Percentiles rank a stretch among this genome's conserved stretches.
These are phyloP conservation scores for Leishmania guyanensis DNA, from an alignment of 208 protist genomes.

Conservation along the genomic window DNA sequence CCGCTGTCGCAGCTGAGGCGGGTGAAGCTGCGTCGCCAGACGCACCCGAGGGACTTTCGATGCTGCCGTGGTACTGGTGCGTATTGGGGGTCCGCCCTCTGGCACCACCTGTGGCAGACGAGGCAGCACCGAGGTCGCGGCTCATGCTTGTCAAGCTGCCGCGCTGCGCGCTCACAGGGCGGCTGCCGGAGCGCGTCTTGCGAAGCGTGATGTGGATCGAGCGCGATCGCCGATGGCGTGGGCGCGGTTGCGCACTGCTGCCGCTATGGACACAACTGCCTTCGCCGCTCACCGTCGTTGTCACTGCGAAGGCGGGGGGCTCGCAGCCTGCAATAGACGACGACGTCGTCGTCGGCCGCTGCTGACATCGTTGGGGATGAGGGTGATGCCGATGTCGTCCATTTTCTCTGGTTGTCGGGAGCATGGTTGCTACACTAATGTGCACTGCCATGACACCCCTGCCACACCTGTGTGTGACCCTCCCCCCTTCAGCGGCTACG, in stretches of 20 bases:
- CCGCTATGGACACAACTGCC: background rate
- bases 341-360: background rate
- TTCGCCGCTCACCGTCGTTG: background rate
- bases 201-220: conserved; percentile 44
- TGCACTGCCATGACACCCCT: background rate
- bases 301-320: background rate
- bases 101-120: background rate
- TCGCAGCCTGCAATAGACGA: background rate
- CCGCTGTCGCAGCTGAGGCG: background rate
- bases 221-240: conserved; percentile 16
- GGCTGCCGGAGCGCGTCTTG: conserved; percentile 38
- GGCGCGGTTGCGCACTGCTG: conserved; percentile 2
- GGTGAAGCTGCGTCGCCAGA: background rate
- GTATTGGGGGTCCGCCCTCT: background rate
- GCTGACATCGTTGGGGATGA: background rate
- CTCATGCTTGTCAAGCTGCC: background rate
- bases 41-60: background rate
- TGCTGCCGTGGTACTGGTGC: conserved; percentile 3
- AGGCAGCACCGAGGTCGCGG: conserved; percentile 3
- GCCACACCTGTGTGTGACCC: background rate
- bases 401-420: background rate
- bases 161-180: conserved; percentile 30
- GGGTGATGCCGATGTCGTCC: background rate
- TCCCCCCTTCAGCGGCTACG: background rate
- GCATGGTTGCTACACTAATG: background rate